Evolutionary conservation across 306 rosid species (phyloP).

Genomic region (Quercus aquifolioides): DNA sequence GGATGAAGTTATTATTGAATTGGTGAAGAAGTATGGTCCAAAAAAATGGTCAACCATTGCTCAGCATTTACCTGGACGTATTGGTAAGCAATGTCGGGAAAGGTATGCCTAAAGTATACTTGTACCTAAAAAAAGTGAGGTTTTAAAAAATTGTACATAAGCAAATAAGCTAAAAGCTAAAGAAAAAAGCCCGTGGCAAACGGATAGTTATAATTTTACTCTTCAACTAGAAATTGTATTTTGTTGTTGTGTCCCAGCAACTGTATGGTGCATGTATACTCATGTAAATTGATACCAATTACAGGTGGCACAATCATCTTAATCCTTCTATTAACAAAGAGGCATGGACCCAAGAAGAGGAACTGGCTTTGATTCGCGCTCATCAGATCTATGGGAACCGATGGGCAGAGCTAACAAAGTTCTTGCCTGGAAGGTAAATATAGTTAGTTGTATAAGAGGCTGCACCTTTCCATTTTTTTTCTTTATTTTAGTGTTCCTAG

Average conservation of each 20-base stretch:
- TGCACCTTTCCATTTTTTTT: conserved; percentile 1
- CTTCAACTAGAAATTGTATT: not conserved
- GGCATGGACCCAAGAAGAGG: conserved; percentile 99
- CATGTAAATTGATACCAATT: conserved; percentile 15
- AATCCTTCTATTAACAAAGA: conserved; percentile 95
- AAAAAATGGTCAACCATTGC: conserved; percentile 98
- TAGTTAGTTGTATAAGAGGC: not conserved
- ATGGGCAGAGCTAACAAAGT: conserved; percentile 96
- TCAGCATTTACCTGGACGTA: conserved; percentile 92
- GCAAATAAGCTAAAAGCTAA: too few relatives aligned
- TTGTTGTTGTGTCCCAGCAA: conserved; percentile 7
- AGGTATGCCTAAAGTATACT: conserved; percentile 50
- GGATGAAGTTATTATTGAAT: conserved; percentile 73
- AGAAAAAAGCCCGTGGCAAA: too few relatives aligned
- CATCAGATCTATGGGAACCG: conserved; percentile 90
- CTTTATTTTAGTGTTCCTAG: not conserved
- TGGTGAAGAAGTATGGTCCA: conserved; percentile 81
- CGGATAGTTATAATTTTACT: not conserved
- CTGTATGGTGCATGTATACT: conserved; percentile 4
- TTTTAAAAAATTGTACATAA: too few relatives aligned
- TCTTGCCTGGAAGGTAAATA: conserved; percentile 89
- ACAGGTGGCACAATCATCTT: conserved; percentile 99
- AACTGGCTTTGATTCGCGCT: conserved; percentile 86
- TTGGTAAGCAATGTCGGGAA: conserved; percentile 99
- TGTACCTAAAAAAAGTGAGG: too few relatives aligned